Base-by-base conservation (phyloP, 768 basidiomycete genomes). In the Heimioporus sp. region DNA sequence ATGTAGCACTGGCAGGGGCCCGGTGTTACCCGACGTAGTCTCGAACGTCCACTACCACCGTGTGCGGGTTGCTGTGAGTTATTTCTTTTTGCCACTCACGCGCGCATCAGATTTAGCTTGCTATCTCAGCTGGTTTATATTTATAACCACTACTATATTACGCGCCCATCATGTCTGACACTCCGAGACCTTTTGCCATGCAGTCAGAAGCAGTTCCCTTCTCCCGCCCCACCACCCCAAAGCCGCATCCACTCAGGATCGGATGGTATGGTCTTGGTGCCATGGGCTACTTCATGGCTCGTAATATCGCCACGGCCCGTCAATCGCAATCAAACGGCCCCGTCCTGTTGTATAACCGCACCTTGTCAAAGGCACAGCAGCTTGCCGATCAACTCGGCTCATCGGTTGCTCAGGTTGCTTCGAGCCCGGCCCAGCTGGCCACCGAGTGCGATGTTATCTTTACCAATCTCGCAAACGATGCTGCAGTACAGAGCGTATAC, bases 261-360 rank as follows among this genome's bases (percentile, higher is more conserved):
- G 83, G 81, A 50, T 67, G 61, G 61, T 64, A 62, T 58, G 77
- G 74, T 4, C 68, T 86, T 15, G 85, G 86, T 19, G 78, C 80
- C 19, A 89, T 92, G 81, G 90, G 88, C 10, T 80, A 76, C 60
- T 67, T 74, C 17, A 93, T 94, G 87, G 87, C 87, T 7, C 76
- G 78, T 35, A 96, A 95, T 67, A 76, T 96, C 32, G 89, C 88
- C 32, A 80, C 70, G 39, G 72, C 78, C 56, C 75, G 70, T 41
- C 67, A 70, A 17, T 58, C 70, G 5, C 71, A 76, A 41, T 53
- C 66, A 34, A 64, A 63, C 13, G 66, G 75, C 0, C 82, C 90
- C 4, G 63, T 94, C 45, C 66, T 86, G 34, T 76, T 95, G 10
- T 92, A 81, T 76, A 96, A 94, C 64, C 81, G 92, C n/a, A 79